These are phyloP conservation scores for Cytospora chrysosperma DNA, from an alignment of 2,329 filamentous ascomycete genomes.

Conservation along the genomic window DNA sequence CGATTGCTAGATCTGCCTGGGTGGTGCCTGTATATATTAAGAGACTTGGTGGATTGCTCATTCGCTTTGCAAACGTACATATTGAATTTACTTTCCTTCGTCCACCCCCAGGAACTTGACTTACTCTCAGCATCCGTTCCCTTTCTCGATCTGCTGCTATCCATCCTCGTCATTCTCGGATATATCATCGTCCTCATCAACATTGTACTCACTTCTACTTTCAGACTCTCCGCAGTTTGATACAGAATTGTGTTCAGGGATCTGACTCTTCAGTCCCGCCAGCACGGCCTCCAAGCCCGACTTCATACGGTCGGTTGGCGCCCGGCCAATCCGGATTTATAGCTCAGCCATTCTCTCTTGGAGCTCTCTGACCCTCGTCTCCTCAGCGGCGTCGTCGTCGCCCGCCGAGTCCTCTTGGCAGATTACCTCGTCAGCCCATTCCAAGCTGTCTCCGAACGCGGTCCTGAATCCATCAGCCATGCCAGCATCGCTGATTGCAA, in stretches of 20 bases:
- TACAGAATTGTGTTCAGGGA: not conserved
- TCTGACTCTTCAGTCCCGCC: conserved; percentile 9
- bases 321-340: conserved; percentile 9
- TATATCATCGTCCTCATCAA: not conserved
- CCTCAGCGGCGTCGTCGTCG: not conserved
- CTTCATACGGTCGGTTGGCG: not conserved
- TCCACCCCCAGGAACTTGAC: too few relatives aligned
- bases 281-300: conserved; percentile 8
- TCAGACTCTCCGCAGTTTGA: not conserved
- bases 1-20: not conserved
- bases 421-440: conserved; percentile 32
- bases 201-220: not conserved
- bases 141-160: not conserved
- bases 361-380: not conserved
- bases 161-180: not conserved
- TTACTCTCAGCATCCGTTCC: too few relatives aligned
- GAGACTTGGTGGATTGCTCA: not conserved
- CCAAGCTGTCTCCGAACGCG: conserved; percentile 44
- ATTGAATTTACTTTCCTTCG: not conserved
- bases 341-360: conserved; percentile 3
- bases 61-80: not conserved
- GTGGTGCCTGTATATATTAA: not conserved
- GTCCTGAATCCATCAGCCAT: conserved; percentile 52
- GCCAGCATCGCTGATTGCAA: conserved; percentile 54
- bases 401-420: conserved; percentile 25